Evolutionary conservation across 2,329 filamentous ascomycete genomes (phyloP).

Genomic region (Cadophora sp.): DNA sequence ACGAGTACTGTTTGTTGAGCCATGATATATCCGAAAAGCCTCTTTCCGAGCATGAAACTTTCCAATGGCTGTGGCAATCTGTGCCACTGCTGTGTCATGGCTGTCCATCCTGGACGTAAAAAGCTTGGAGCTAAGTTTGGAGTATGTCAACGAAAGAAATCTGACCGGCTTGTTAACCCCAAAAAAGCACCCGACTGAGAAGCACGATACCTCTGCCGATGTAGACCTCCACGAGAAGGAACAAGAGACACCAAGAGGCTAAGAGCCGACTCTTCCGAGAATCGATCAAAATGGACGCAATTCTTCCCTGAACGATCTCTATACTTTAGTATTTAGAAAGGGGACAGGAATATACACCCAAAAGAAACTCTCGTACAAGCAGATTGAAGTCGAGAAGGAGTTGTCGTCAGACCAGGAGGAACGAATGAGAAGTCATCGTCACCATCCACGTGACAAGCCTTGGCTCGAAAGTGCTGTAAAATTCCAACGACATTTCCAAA

Average conservation of each 20-base stretch:
- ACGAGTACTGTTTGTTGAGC: conserved; percentile 60
- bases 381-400: not conserved
- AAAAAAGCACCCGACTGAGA: not conserved
- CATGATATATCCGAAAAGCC: conserved; percentile 60
- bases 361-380: not conserved
- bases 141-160: not conserved
- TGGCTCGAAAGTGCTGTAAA: conserved; percentile 6
- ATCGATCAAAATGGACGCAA: not conserved
- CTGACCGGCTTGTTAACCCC: not conserved
- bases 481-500: not conserved
- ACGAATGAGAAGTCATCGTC: conserved; percentile 2
- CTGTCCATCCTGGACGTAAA: conserved; percentile 31
- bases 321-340: not conserved
- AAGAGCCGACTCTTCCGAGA: conserved; percentile 14
- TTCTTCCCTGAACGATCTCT: not conserved
- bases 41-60: conserved; percentile 36
- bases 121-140: not conserved
- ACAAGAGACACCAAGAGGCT: conserved; percentile 16
- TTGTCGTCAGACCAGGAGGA: not conserved
- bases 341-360: not conserved
- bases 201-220: not conserved
- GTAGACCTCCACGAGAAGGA: not conserved
- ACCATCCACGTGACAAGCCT: not conserved
- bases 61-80: conserved; percentile 29
- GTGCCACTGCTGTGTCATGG: conserved; percentile 35